phyloP scores from a whole-genome alignment of 805 yeast species.

The Starmera caribaea region DNA sequence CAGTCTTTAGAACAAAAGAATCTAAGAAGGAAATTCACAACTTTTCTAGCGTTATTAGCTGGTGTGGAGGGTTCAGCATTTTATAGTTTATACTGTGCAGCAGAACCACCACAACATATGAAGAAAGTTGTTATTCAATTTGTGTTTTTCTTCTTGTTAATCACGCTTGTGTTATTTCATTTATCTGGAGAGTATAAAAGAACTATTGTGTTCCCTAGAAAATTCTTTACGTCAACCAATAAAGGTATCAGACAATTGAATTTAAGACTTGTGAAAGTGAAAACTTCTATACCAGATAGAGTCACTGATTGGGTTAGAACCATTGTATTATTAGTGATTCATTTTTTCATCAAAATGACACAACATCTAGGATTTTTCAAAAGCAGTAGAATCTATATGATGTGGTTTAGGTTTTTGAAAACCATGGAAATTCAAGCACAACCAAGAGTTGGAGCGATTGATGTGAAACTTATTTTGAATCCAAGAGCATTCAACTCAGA shows the following conservation, averaged over 20 bases:
- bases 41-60: conserved; percentile 29
- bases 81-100: conserved; percentile 28
- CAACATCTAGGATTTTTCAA: conserved; percentile 9
- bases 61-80: conserved; percentile 29
- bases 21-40: conserved; percentile 39
- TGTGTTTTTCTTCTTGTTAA: conserved; percentile 46
- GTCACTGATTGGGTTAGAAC: conserved; percentile 24
- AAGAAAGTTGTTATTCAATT: conserved; percentile 35
- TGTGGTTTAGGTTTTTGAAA: conserved; percentile 1
- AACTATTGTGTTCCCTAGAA: conserved; percentile 74
- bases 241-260: conserved; percentile 83
- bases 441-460: conserved; percentile 64
- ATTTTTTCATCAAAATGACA: conserved; percentile 1
- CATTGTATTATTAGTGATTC: conserved; percentile 17
- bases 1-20: conserved; percentile 69
- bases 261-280: conserved; percentile 60
- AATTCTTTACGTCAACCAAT: conserved; percentile 73
- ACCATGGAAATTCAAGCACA: conserved; percentile 31
- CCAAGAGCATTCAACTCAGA: conserved; percentile 78
- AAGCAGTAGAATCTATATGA: background rate
- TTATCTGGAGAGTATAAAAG: conserved; percentile 84
- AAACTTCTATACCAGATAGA: conserved; percentile 27
- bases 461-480: conserved; percentile 71
- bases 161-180: conserved; percentile 70
- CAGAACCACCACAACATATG: conserved; percentile 30